Base-by-base conservation (phyloP, 257 asterid genomes). In the Craterostigma plantagineum region DNA sequence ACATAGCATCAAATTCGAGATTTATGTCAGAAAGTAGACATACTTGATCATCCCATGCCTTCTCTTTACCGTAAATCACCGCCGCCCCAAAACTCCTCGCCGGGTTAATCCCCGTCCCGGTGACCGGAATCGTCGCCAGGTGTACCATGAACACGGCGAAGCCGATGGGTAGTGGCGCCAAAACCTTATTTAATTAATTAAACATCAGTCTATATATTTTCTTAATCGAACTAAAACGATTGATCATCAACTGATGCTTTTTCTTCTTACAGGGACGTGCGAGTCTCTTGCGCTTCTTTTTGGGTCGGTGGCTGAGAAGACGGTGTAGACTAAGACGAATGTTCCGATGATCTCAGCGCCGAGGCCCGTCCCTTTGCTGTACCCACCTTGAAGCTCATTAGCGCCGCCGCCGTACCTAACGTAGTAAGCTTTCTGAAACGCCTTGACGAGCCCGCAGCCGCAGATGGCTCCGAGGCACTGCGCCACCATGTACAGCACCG, bases 121-220 rank as follows among this genome's bases (percentile, higher is more conserved):
- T 77, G 11, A 77, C 53, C 0, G 84, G 91, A 12, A 77, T 77
- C 13, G 85, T 73, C 1, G 91, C 91, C 63, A 77, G 42, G 63
- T 77, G 91, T 52, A 77, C 91, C 91, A 77, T 68, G 45, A 77
- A 77, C 47, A 77, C 91, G 0, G 91, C 91, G 15, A 74, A 78
- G 10, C 92, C 92, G 43, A 78, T 79, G 0, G 92, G 92, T 45
- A 79, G 92, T 11, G 92, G 92, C 16, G 92, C 92, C 64, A 79
- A 42, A 7, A 79, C 92, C 92, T 79, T 9, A 2, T 36, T 36
- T 12, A 3, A 9, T 10, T 9, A 36, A 36, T 9, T 34, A 7
- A 36, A 9, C 14, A 36, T 10, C 40, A 36, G 14, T 36, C 8
- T 1, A 36, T 7, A 6, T 34, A 34, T 34, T 2, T 9, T 9